A percentile compares a stretch with the other conserved stretches of the same genome.
These are phyloP conservation scores for Austropuccinia psidii DNA, from an alignment of 1,284 basidiomycete species.

Conservation along the genomic window DNA sequence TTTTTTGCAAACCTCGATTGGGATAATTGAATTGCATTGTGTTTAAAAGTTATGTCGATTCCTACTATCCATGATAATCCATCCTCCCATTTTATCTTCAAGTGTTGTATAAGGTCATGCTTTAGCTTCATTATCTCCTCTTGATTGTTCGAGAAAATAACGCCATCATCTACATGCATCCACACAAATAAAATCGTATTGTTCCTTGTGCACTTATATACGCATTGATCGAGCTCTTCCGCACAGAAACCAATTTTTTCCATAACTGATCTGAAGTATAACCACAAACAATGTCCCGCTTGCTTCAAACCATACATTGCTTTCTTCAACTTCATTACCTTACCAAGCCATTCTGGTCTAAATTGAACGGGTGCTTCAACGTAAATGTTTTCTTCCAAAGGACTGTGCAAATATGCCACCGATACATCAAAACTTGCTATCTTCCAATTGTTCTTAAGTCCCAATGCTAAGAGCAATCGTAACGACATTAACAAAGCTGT, in stretches of 20 bases:
- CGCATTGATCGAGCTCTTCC: not conserved
- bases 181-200: not conserved
- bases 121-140: no score
- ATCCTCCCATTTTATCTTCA: no score
- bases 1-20: no score
- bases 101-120: no score
- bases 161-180: not conserved
- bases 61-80: no score
- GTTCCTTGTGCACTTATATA: not conserved
- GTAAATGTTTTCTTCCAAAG: slow-evolving; percentile 5
- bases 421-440: slow-evolving; percentile 3
- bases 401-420: slow-evolving; percentile 1
- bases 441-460: not conserved
- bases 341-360: not conserved
- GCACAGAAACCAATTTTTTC: not conserved
- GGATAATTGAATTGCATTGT: no score
- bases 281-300: not conserved
- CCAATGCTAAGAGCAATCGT: not conserved
- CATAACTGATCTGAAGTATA: not conserved
- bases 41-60: no score
- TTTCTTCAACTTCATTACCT: not conserved
- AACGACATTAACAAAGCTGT: not conserved
- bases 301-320: no score
- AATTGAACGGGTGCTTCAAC: not conserved
- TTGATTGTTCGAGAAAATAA: not conserved